Evolutionary conservation across 768 basidiomycete genomes (phyloP).

Genomic region (Psilocybe cubensis): DNA sequence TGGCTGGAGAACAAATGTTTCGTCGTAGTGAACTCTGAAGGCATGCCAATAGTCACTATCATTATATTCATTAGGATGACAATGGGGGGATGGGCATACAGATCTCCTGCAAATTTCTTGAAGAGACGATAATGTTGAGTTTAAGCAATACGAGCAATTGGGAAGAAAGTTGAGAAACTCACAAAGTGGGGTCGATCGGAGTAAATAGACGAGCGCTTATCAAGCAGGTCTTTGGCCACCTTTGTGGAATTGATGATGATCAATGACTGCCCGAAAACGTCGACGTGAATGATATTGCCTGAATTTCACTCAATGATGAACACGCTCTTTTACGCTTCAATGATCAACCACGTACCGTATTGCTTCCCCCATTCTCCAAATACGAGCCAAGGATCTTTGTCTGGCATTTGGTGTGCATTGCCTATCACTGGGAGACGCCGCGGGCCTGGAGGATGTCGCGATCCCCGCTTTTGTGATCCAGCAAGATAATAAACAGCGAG

Average conservation of each 20-base stretch:
- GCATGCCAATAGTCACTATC: not conserved
- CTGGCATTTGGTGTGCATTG: constrained; percentile 16
- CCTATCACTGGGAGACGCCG: constrained; percentile 16
- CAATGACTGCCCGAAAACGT: constrained; percentile 16
- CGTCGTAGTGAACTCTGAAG: constrained; percentile 33
- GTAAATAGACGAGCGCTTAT: constrained; percentile 21
- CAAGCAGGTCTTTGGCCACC: constrained; percentile 20
- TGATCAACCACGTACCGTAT: constrained; percentile 8
- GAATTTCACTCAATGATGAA: not conserved
- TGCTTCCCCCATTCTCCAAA: constrained; percentile 13
- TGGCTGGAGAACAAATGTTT: constrained; percentile 40
- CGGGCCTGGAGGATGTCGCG: constrained; percentile 15
- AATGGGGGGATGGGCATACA: constrained; percentile 1
- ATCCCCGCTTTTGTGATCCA: not conserved
- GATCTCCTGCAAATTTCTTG: constrained; percentile 59
- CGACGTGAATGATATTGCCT: constrained; percentile 19
- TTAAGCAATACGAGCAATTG: not conserved
- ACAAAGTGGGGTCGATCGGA: constrained; percentile 20
- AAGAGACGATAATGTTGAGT: constrained; percentile 26
- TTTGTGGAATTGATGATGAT: constrained; percentile 20
- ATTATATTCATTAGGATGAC: not conserved
- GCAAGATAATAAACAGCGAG: not conserved
- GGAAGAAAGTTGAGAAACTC: not conserved
- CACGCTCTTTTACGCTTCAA: not conserved
- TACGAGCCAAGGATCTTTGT: constrained; percentile 8